Evolutionary conservation across 208 protist species (phyloP).

Genomic region (Acanthamoeba lenticulata): DNA sequence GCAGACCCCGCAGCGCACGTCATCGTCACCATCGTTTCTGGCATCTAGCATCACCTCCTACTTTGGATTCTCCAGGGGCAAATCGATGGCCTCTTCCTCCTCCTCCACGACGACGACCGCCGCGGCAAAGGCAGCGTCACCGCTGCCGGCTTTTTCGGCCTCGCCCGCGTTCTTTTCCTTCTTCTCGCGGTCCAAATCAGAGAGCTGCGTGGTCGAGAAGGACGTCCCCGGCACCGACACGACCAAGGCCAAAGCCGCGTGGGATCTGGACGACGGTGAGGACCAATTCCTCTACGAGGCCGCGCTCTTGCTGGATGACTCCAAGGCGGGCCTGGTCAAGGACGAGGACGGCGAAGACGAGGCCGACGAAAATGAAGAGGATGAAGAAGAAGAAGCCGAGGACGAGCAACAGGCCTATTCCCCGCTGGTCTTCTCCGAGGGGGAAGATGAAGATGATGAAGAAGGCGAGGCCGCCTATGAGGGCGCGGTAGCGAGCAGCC

Average conservation of each 20-base stretch:
- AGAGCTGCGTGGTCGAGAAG: background rate
- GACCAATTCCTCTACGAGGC: constrained; percentile 1
- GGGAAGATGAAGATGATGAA: background rate
- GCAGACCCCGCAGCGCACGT: background rate
- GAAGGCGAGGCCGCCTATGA: background rate
- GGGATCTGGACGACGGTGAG: background rate
- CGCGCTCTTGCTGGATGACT: background rate
- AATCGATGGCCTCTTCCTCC: background rate
- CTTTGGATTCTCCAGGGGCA: background rate
- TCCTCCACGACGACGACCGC: background rate
- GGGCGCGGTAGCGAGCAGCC: background rate
- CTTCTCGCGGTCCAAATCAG: background rate
- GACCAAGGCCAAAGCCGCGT: background rate
- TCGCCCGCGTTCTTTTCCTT: constrained; percentile 9
- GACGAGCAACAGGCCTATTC: background rate
- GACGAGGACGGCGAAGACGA: background rate
- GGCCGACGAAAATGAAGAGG: background rate
- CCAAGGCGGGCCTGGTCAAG: background rate
- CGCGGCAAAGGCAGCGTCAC: background rate
- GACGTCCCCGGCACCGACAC: background rate
- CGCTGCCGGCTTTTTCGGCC: background rate
- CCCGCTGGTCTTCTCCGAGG: background rate
- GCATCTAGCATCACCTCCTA: background rate
- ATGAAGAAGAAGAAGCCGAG: background rate
- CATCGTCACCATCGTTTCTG: background rate